Evolutionary conservation across 176 grass and related monocot species (phyloP).

Genomic region (Cenchrus purpureus): DNA sequence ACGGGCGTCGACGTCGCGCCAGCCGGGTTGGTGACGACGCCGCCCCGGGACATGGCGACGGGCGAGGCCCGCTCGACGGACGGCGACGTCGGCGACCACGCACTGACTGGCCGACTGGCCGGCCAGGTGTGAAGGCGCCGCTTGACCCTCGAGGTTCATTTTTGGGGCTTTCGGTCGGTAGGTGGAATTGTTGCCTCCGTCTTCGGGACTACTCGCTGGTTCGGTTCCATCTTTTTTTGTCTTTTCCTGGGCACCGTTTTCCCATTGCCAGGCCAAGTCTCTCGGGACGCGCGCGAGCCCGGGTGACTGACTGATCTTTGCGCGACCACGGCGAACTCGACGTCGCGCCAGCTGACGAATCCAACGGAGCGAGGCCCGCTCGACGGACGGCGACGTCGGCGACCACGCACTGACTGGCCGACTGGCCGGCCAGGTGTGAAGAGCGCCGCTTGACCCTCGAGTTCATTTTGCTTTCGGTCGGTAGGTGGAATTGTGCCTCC

Average conservation of each 20-base stretch:
- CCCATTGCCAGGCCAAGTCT: too few relatives aligned
- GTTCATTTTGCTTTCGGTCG: background rate
- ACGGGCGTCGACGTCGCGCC: slow-evolving; percentile 33
- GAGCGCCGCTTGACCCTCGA: slow-evolving; percentile 25
- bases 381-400: background rate
- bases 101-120: background rate
- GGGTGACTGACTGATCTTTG: too few relatives aligned
- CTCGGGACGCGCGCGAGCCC: too few relatives aligned
- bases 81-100: background rate
- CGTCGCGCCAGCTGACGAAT: too few relatives aligned
- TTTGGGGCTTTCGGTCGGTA: slow-evolving; percentile 1
- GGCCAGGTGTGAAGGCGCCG: slow-evolving; percentile 31
- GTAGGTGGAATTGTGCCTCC: slow-evolving; percentile 12
- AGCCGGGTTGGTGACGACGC: slow-evolving; percentile 13
- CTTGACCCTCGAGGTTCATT: slow-evolving; percentile 23
- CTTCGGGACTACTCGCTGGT: background rate
- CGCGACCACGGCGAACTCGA: too few relatives aligned
- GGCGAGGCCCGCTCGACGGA: background rate
- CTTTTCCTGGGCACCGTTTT: background rate
- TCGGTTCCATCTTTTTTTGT: slow-evolving; percentile 10
- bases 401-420: background rate
- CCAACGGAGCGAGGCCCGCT: background rate
- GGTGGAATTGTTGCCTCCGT: slow-evolving; percentile 16
- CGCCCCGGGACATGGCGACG: too few relatives aligned
- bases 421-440: slow-evolving; percentile 36